phyloP scores from a whole-genome alignment of 2,329 filamentous ascomycete species.

The Clonostachys rhizophaga region DNA sequence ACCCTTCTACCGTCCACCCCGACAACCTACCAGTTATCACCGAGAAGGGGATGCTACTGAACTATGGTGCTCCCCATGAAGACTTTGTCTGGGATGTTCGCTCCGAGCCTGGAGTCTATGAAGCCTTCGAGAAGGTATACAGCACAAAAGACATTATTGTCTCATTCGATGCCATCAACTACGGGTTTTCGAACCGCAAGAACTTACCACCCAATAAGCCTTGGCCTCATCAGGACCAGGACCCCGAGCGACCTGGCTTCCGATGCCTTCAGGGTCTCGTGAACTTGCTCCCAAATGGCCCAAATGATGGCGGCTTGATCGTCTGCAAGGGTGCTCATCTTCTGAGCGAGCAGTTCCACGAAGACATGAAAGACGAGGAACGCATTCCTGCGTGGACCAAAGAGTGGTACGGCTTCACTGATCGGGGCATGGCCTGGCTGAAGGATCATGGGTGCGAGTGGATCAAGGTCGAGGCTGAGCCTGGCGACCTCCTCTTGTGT shows the following conservation, averaged over 20 bases:
- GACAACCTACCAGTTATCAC: background rate
- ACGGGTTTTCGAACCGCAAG: no score
- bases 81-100: slow-evolving; percentile 43
- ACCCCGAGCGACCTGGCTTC: no score
- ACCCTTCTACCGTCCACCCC: no score
- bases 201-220: no score
- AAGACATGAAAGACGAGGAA: slow-evolving; percentile 22
- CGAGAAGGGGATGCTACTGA: slow-evolving; percentile 42
- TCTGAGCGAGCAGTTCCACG: slow-evolving; percentile 34
- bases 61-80: slow-evolving; percentile 41
- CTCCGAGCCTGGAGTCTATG: slow-evolving; percentile 38
- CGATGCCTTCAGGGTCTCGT: no score
- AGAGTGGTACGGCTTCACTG: slow-evolving; percentile 27
- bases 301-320: no score
- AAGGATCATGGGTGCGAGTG: slow-evolving; percentile 14
- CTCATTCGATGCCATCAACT: slow-evolving; percentile 12
- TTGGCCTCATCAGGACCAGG: no score
- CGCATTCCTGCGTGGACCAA: slow-evolving; percentile 25
- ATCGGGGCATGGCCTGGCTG: slow-evolving; percentile 28
- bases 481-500: no score
- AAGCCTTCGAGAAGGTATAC: slow-evolving; percentile 38
- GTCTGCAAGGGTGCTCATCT: no score
- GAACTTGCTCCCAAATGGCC: no score
- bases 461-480: no score
- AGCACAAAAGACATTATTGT: slow-evolving; percentile 39